Evolutionary conservation across 805 yeast genomes (phyloP), one percentile per base, ranked within the genome.

Genomic region (Metschnikowia matae): DNA sequence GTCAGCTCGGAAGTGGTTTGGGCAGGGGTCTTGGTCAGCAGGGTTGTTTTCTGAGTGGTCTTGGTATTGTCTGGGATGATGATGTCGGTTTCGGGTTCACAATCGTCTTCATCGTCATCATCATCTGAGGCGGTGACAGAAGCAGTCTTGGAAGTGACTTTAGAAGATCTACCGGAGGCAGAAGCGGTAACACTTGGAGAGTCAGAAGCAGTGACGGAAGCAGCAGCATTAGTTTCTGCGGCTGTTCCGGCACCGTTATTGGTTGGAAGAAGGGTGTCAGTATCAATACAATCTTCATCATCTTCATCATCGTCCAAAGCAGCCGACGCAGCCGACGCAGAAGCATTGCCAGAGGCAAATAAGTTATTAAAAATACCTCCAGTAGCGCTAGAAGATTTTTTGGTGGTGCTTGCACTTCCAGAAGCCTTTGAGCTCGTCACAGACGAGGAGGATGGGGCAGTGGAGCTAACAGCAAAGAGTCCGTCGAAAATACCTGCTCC

Each of bases 211-310:
- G 43, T 23, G 36, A 29, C 17, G 14, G 41, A 20, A 13, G 44
- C 40, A 13, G 15, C 32, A 13, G 38, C 13, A 40, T n/a, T 31
- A 33, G 31, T 17, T 23, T 21, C 29, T 14, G 44, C 14, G 11
- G 45, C 29, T 4, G 53, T 29, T 17, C 29, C 38, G 21, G 18
- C 43, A 32, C 41, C 47, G 26, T 29, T 40, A 2, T 35, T 44
- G 23, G 48, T 51, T 39, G 49, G 48, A 11, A 48, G 32, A 29
- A 17, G 31, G 31, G 51, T 48, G 14, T 51, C 54, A 20, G 54
- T 41, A 20, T 51, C 54, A 34, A 51, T 38, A 42, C 54, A 51
- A 32, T 48, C 50, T 15, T 45, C 49, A 18, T 48, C 54, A 21
- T 46, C 54, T 11, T 26, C 48, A 15, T 47, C 50, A 2, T 37